A percentile compares a stretch with the other conserved stretches of the same genome.
Evolutionary conservation across 1,139 yeast genomes (phyloP).

Genomic region (Geotrichum klebahnii): DNA sequence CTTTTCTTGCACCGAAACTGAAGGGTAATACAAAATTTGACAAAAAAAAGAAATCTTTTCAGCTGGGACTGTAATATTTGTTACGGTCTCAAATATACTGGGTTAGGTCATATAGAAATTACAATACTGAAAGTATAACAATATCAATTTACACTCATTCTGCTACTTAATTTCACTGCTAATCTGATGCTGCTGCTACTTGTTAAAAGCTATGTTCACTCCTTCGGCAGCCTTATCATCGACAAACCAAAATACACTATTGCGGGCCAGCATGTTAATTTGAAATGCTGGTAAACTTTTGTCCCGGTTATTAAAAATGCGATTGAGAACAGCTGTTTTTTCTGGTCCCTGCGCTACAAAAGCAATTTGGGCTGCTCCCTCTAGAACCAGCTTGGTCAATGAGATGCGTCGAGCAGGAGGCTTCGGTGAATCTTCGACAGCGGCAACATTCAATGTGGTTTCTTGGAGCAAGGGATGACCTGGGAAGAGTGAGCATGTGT

Average conservation of each 20-base stretch:
- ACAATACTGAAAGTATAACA: too few relatives aligned
- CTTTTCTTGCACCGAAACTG: background rate
- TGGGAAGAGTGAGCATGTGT: slow-evolving; percentile 73
- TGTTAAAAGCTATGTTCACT: slow-evolving; percentile 36
- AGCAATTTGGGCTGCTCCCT: slow-evolving; percentile 54
- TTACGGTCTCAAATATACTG: slow-evolving; percentile 2
- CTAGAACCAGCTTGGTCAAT: slow-evolving; percentile 61
- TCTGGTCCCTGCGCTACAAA: slow-evolving; percentile 88
- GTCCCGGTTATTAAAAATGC: slow-evolving; percentile 54
- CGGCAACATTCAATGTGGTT: slow-evolving; percentile 36
- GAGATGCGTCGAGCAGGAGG: slow-evolving; percentile 75
- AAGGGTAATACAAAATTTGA: background rate
- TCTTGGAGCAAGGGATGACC: slow-evolving; percentile 38
- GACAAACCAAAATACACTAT: slow-evolving; percentile 71
- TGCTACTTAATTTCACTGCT: too few relatives aligned
- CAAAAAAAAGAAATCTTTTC: background rate
- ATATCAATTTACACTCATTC: too few relatives aligned
- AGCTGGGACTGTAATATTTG: background rate
- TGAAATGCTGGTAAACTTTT: slow-evolving; percentile 62
- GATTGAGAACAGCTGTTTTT: slow-evolving; percentile 64
- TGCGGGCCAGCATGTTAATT: slow-evolving; percentile 51
- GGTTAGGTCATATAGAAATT: background rate
- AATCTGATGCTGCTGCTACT: too few relatives aligned
- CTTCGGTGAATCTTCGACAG: too few relatives aligned
- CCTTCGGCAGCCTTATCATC: slow-evolving; percentile 65